A percentile compares a stretch with the other conserved stretches of the same genome.
Evolutionary conservation across 352 stramenopile species (phyloP).

Genomic region (Thraustochytrium striatum): DNA sequence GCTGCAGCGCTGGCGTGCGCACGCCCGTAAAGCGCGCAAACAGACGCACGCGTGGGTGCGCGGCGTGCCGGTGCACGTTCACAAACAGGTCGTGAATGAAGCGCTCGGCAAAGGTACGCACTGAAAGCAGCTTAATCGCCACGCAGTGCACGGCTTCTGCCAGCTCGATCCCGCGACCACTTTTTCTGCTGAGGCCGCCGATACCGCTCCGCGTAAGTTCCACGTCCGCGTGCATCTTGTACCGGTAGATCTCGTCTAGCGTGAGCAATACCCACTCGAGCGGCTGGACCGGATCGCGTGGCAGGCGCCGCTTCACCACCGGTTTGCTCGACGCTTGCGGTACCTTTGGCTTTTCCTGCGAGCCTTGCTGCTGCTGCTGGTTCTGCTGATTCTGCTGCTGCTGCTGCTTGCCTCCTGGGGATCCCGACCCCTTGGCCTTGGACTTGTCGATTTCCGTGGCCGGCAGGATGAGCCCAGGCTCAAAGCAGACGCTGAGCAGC

Average conservation of each 20-base stretch:
- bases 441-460: background rate
- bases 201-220: slow-evolving; percentile 53
- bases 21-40: slow-evolving; percentile 71
- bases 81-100: slow-evolving; percentile 73
- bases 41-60: slow-evolving; percentile 60
- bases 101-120: slow-evolving; percentile 62
- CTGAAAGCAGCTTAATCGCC: slow-evolving; percentile 8
- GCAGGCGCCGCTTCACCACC: slow-evolving; percentile 1
- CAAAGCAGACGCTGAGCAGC: slow-evolving; percentile 67
- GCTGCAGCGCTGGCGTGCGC: slow-evolving; percentile 49
- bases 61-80: slow-evolving; percentile 64
- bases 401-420: background rate
- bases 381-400: slow-evolving; percentile 50
- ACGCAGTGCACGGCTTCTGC: background rate
- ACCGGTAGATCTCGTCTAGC: slow-evolving; percentile 62
- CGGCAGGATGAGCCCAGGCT: slow-evolving; percentile 22
- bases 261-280: slow-evolving; percentile 64
- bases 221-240: slow-evolving; percentile 38
- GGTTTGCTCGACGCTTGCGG: slow-evolving; percentile 1
- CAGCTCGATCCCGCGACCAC: background rate
- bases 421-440: background rate
- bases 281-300: slow-evolving; percentile 55
- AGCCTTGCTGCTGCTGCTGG: no score
- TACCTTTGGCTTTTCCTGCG: no score
- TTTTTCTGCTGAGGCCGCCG: slow-evolving; percentile 16